Base-by-base conservation (phyloP, 495 filamentous ascomycete species). In the Pseudomonodictys pantanalensis region DNA sequence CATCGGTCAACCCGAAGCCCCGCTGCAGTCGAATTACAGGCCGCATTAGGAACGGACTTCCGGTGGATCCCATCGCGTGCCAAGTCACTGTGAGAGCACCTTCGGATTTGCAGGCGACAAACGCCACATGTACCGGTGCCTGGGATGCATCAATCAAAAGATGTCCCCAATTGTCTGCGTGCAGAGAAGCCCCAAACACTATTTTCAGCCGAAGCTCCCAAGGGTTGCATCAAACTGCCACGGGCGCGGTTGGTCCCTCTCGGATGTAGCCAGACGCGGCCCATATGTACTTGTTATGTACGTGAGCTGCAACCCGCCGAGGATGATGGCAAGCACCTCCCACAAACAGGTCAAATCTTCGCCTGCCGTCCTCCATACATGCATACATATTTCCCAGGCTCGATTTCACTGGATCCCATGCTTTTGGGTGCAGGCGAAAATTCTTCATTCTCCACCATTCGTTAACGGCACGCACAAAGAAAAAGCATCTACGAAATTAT, bases 21-120 rank as follows among this genome's bases (percentile, higher is more conserved):
- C 59, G 32, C 49, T 12, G 23, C 28, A 26, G 8, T 11, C n/a
- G 24, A 20, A 48, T 41, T n/a, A n/a, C 51, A 56, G 20, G 59
- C 52, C 29, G 45, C 20, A 30, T 60, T 18, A 17, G 30, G 30
- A 1, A 18, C 29, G 25, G 56, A 29, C 7, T 2, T 8, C 23
- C 25, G 20, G 23, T 18, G 45, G n/a, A 22, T 7, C 30, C 6
- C 45, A 44, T 59, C 42, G 49, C 50, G 58, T 61, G 58, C 58
- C 58, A 50, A n/a, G n/a, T n/a, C n/a, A n/a, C n/a, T n/a, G n/a
- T n/a, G n/a, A n/a, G n/a, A n/a, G n/a, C n/a, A n/a, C n/a, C n/a
- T n/a, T n/a, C n/a, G n/a, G n/a, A n/a, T n/a, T n/a, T n/a, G n/a
- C n/a, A n/a, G n/a, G n/a, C n/a, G n/a, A n/a, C n/a, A n/a, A n/a